Base-by-base conservation (phyloP, 202 grass and related monocot genomes). In the Zoysia matrella region DNA sequence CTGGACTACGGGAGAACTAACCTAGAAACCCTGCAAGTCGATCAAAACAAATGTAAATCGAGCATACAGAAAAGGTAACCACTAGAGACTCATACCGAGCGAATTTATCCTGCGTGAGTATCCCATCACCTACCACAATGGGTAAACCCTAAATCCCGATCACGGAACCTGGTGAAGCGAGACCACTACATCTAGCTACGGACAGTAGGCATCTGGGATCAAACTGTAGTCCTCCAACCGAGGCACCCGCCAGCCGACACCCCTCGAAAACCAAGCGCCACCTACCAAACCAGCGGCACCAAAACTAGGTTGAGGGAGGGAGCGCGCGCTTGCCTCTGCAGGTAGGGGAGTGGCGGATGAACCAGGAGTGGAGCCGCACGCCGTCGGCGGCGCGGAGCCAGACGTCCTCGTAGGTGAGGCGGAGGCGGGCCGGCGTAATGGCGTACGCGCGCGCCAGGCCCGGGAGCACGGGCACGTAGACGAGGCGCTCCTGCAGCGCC, bases 341-440 rank as follows among this genome's bases (percentile, higher is more conserved):
- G 50, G 83, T 61, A 2, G 93, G 83, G 4, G 89, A 91, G 57
- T 90, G 81, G 83, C 89, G 94, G 89, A 99, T 74, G 85, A 99
- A 99, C 96, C 96, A 99, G 52, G 96, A 88, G 87, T 99, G 96
- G 74, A 99, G 93, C 63, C 83, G 91, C 63, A 99, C 96, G 60
- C 96, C 96, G 53, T 99, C 96, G 16, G 78, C 58, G 57, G 96
- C 73, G 52, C 83, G 90, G 64, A 99, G 87, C 89, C 87, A 96
- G 47, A 99, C 93, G 72, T 99, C 89, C 85, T 94, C 91, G 83
- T 92, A 96, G 74, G 84, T 9, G 74, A 99, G 91, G 15, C 80
- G 75, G 74, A 92, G 88, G 48, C 89, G 89, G 47, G 80, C 65
- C 50, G 96, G 96, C 8, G 79, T 99, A 48, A 99, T 68, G 80